Percentiles rank a stretch among this genome's conserved stretches.
Evolutionary conservation across 2,329 filamentous ascomycete species (phyloP).

Genomic region (Trichoderma breve): DNA sequence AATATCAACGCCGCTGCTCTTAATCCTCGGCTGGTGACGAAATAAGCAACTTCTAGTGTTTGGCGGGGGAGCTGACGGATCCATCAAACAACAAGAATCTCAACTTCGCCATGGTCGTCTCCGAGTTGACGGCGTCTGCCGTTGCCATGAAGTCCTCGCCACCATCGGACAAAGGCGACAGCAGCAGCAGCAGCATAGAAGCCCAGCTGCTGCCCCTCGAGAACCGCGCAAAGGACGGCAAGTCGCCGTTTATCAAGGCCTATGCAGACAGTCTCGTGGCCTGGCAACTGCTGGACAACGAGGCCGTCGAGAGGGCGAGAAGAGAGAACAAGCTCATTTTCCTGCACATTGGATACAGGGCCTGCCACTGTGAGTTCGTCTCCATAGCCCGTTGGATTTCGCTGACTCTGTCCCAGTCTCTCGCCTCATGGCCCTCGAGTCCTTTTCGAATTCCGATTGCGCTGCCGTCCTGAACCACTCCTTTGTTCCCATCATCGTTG

Average conservation of each 20-base stretch:
- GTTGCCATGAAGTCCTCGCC: constrained; percentile 32
- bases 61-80: constrained; percentile 4
- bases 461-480: constrained; percentile 78
- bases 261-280: constrained; percentile 80
- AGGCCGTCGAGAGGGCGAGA: constrained; percentile 73
- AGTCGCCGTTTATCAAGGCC: constrained; percentile 61
- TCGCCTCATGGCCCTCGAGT: constrained; percentile 90
- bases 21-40: background rate
- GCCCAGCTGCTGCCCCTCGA: constrained; percentile 28
- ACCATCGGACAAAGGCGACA: constrained; percentile 26
- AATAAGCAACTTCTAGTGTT: background rate
- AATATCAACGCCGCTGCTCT: background rate
- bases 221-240: constrained; percentile 39
- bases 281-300: constrained; percentile 85
- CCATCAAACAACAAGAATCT: background rate
- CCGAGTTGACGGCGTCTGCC: constrained; percentile 39
- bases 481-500: constrained; percentile 90
- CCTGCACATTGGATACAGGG: constrained; percentile 89
- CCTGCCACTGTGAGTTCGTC: constrained; percentile 80
- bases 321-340: constrained; percentile 86
- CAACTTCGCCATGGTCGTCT: constrained; percentile 35
- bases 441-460: constrained; percentile 79
- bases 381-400: background rate
- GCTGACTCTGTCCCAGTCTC: constrained; percentile 54
- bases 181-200: constrained; percentile 8